phyloP scores from a whole-genome alignment of 352 stramenopile species.

The Achlya hypogyna region DNA sequence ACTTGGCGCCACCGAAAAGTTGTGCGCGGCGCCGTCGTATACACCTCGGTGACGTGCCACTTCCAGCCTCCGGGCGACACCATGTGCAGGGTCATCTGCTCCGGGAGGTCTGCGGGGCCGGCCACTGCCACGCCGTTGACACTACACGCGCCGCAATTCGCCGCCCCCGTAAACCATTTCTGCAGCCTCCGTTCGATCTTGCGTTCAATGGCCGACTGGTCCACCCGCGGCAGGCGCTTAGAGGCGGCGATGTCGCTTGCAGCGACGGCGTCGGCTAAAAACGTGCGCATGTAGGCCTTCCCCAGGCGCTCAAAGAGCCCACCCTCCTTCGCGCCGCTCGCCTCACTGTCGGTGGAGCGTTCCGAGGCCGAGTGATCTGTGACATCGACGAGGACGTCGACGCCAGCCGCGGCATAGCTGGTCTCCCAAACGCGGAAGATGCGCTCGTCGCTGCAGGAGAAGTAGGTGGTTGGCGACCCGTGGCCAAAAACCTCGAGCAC shows the following conservation, averaged over 20 bases:
- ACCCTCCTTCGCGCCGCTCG: not conserved
- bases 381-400: not conserved
- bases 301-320: not conserved
- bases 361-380: not conserved
- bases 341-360: not conserved
- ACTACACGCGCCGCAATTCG: not conserved
- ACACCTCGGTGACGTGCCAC: not conserved
- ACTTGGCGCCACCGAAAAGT: constrained; percentile 8
- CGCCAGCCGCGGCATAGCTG: not conserved
- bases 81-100: not conserved
- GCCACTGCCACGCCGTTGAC: not conserved
- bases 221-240: not conserved
- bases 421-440: not conserved
- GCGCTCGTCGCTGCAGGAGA: not conserved
- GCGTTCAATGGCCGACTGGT: not conserved
- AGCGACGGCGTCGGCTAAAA: not conserved
- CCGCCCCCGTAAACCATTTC: not conserved
- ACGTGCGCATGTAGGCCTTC: not conserved
- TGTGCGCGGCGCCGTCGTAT: not conserved
- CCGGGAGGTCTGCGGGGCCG: not conserved
- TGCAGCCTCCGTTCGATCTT: not conserved
- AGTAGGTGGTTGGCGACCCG: not conserved
- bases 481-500: not conserved
- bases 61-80: not conserved
- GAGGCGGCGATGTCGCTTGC: not conserved